Evolutionary conservation across 768 basidiomycete species (phyloP).

Genomic region (Naganishia vishniacii): DNA sequence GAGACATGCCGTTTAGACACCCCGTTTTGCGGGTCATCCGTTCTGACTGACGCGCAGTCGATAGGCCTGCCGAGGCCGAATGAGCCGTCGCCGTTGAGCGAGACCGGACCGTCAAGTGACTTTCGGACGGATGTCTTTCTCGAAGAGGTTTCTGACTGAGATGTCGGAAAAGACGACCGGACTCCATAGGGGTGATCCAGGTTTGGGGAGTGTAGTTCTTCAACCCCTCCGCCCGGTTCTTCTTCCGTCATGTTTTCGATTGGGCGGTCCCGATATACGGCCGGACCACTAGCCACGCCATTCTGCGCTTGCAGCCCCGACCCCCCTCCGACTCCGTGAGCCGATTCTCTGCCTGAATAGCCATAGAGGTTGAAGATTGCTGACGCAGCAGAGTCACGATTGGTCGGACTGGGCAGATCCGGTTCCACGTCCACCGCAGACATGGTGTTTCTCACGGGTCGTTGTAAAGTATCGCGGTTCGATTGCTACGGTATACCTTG

Average conservation of each 20-base stretch:
- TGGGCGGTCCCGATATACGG: not conserved
- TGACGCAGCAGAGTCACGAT: conserved; percentile 8
- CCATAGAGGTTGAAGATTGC: conserved; percentile 22
- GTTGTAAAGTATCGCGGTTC: not conserved
- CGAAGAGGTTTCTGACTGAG: not conserved
- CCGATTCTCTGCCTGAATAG: not conserved
- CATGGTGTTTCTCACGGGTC: not conserved
- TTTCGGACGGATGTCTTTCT: not conserved
- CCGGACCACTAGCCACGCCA: not conserved
- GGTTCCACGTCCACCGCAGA: not conserved
- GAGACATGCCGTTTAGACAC: too few relatives aligned
- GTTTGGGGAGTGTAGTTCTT: conserved; percentile 2
- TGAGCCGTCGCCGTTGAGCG: too few relatives aligned
- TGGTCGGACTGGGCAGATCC: conserved; percentile 3
- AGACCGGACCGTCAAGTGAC: too few relatives aligned
- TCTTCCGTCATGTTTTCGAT: not conserved
- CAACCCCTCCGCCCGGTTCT: not conserved
- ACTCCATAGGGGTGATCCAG: not conserved
- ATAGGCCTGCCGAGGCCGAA: too few relatives aligned
- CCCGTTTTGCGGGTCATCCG: too few relatives aligned
- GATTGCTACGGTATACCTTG: not conserved
- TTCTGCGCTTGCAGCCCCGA: not conserved
- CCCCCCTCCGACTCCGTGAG: too few relatives aligned
- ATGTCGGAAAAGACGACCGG: not conserved
- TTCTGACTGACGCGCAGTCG: too few relatives aligned